Conservation (phyloP, 2,329 filamentous ascomycete genomes). For the Calonectria pteridis region DNA sequence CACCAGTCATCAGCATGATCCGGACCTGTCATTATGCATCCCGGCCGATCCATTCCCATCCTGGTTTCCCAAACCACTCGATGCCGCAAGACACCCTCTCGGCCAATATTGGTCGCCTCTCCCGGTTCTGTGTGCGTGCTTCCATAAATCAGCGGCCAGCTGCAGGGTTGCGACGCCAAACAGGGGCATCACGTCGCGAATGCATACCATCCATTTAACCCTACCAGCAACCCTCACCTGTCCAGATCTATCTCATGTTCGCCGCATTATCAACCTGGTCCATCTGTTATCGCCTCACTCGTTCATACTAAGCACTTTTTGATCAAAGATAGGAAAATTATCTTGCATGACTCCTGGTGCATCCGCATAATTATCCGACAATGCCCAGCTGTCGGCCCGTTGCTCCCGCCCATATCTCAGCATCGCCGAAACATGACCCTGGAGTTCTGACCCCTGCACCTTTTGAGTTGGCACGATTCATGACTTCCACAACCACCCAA, state of each 20-base stretch:
- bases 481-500: not conserved
- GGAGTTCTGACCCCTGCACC: not conserved
- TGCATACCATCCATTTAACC: conserved; percentile 20
- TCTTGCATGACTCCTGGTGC: not conserved
- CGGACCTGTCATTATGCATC: not conserved
- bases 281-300: not conserved
- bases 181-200: conserved; percentile 18
- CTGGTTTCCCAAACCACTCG: not conserved
- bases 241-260: not conserved
- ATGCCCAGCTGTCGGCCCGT: conserved; percentile 21
- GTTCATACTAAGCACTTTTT: not conserved
- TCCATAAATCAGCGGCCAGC: not conserved
- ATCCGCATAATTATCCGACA: not conserved
- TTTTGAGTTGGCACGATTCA: not conserved
- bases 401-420: not conserved
- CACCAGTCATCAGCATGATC: not conserved
- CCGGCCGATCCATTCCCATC: not conserved
- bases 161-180: not conserved
- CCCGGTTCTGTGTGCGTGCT: not conserved
- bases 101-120: not conserved
- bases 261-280: not conserved
- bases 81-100: not conserved
- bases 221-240: not conserved
- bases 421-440: not conserved
- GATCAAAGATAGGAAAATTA: not conserved